Evolutionary conservation across 768 basidiomycete species (phyloP), one percentile per base, ranked within the genome.

Genomic region (Paxillus rubicundulus): DNA sequence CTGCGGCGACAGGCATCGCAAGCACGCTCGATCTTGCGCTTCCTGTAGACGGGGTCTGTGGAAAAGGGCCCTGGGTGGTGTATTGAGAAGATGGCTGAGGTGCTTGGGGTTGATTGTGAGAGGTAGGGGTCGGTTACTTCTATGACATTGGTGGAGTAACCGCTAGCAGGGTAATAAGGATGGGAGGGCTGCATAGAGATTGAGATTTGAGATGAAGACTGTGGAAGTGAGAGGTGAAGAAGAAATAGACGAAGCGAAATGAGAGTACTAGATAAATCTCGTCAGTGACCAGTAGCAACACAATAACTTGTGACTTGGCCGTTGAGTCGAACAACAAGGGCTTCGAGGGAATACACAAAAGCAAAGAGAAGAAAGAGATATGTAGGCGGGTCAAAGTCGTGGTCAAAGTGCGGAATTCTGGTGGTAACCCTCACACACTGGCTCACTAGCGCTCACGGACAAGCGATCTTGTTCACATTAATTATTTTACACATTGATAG

Each of bases 1-100:
- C 77, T 75, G 30, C 78, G 72, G 14, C 84, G 70, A 58, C 84
- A 85, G 28, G 71, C 73, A 59, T 85, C 84, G 55, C 84, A 85
- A 10, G 82, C 82, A 16, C 83, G 72, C 32, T 81, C 78, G 16
- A 77, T 71, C 62, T 75, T 80, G 36, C 76, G 75, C 48, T 71
- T 77, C 67, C 74, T 69, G 60, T 53, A 66, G 6, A 53, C n/a
- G 2, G 69, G 20, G 5, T 65, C 66, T 20, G 48, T 6, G 0
- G 61, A 21, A 42, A 50, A 56, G 0, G 46, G 40, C 0, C 50
- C 46, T 0, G 57, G 0, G 14, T 55, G 58, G n/a, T 58, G 57
- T 0, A 55, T 37, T 1, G 59, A 12, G 36, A 60, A 49, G 40
- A 57, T 45, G 33, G 68, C 40, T 4, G 52, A 16, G 8, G 47